phyloP scores from a whole-genome alignment of 495 filamentous ascomycete species.

The Aspergillus carlsbadensis region DNA sequence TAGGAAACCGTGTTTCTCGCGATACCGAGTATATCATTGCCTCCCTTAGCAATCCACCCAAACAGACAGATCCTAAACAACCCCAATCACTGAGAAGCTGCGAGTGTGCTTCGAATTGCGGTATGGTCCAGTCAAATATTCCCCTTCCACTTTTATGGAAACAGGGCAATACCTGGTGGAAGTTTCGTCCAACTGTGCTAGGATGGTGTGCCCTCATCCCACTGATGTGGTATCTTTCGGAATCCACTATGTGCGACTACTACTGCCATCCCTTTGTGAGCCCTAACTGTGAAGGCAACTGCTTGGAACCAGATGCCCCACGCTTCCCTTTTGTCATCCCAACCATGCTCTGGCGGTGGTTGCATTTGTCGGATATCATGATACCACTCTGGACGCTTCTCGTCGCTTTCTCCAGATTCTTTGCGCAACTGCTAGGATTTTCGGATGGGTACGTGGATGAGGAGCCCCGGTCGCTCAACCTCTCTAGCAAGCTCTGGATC shows the following conservation, averaged over 20 bases:
- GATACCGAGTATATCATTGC: constrained; percentile 25
- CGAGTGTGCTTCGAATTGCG: constrained; percentile 27
- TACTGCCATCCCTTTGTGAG: constrained; percentile 59
- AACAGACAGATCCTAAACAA: constrained; percentile 9
- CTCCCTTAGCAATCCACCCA: constrained; percentile 12
- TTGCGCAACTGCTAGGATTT: constrained; percentile 37
- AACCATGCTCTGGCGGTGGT: constrained; percentile 50
- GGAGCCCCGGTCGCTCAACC: constrained; percentile 21
- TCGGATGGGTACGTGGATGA: constrained; percentile 49
- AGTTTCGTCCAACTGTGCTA: constrained; percentile 53
- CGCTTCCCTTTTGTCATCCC: constrained; percentile 45
- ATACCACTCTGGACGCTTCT: constrained; percentile 32
- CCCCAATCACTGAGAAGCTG: constrained; percentile 22
- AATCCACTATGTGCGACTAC: constrained; percentile 58
- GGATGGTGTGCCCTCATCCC: constrained; percentile 51
- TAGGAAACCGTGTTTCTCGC: constrained; percentile 59
- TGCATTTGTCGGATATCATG: constrained; percentile 32
- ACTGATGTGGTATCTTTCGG: constrained; percentile 55
- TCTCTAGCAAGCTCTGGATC: constrained; percentile 36
- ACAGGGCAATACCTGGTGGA: constrained; percentile 38
- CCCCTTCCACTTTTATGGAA: constrained; percentile 60
- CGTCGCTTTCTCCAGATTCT: constrained; percentile 32
- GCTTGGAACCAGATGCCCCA: constrained; percentile 46
- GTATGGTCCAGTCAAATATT: constrained; percentile 33
- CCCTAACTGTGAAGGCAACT: constrained; percentile 44